Evolutionary conservation across 441 rosid genomes (phyloP), one percentile per base, ranked within the genome.

Genomic region (Adansonia gregorii): DNA sequence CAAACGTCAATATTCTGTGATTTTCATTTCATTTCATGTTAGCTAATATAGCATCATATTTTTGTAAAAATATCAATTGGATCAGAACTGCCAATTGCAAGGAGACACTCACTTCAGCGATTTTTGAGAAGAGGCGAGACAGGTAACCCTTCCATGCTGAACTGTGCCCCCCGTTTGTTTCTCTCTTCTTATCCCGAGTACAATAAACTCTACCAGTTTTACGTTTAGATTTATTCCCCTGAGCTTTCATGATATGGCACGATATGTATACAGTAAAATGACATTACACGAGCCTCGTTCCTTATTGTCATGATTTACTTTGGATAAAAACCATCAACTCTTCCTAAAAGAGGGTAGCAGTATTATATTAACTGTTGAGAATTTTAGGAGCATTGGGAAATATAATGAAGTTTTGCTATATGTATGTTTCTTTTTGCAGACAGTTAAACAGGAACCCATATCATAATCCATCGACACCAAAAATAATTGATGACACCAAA

Each of bases 61-160:
- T 12, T 9, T 68, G 27, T 70, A 3, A 48, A 3, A 48, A 69
- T 82, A 51, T 83, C 54, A 80, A 15, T 59, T 74, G 54, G 58
- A 76, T 68, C 88, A 93, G 99, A 90, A 75, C 82, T 95, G 55
- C 99, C 99, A 41, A 86, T 93, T 72, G 88, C 94, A 51, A 92
- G 99, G 89, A 93, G 93, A 72, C 93, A 92, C 70, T 95, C 99
- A 35, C 94, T 95, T 82, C 98, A 91, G 82, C 86, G 90, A 46
- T 95, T 95, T 89, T 95, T 48, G 98, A 93, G 88, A 95, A 95
- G 83, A 89, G 98, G 45, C 85, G 94, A 8, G 98, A 95, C 90
- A 95, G 97, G 97, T 94, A 86, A 14, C 6, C 63, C 17, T 45
- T 27, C 27, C 10, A 24, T 49, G 6, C 54, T 20, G 54, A 58